These are phyloP conservation scores for Daedalea quercina DNA, from an alignment of 768 basidiomycete species.

Conservation along the genomic window DNA sequence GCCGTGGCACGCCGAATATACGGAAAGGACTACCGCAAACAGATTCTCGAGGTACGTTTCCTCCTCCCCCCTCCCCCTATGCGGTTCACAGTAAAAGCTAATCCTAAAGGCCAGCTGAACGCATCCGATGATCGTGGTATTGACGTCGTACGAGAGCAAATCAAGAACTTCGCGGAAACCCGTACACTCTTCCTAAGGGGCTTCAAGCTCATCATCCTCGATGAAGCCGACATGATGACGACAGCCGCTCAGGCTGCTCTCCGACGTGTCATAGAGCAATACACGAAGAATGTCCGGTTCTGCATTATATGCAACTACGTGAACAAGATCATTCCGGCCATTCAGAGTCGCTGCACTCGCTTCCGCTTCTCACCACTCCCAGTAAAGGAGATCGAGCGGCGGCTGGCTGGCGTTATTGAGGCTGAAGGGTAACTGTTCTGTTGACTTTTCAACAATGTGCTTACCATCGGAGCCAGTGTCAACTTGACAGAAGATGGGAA, in stretches of 20 bases:
- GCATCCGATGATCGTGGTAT: constrained; percentile 98
- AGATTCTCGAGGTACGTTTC: constrained; percentile 79
- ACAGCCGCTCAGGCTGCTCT: constrained; percentile 94
- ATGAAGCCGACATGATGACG: constrained; percentile 99
- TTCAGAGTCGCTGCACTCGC: constrained; percentile 96
- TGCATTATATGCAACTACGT: constrained; percentile 99
- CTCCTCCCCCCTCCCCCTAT: too few species aligned
- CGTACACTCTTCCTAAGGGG: constrained; percentile 87
- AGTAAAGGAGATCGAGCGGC: constrained; percentile 76
- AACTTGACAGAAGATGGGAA: constrained; percentile 83
- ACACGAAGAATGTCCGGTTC: constrained; percentile 97
- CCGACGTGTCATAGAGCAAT: constrained; percentile 95
- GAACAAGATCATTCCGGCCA: constrained; percentile 97
- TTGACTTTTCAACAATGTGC: background rate
- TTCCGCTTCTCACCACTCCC: constrained; percentile 96
- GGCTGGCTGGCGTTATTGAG: constrained; percentile 72
- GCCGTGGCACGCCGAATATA: constrained; percentile 95
- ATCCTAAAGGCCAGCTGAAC: constrained; percentile 60
- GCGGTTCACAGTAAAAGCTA: background rate
- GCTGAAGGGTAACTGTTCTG: constrained; percentile 63
- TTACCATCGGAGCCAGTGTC: constrained; percentile 44
- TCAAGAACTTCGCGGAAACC: constrained; percentile 97
- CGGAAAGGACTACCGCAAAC: constrained; percentile 77
- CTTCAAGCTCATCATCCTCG: constrained; percentile 95
- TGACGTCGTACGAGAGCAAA: constrained; percentile 97